Evolutionary conservation across 2,329 filamentous ascomycete genomes (phyloP).

Genomic region (Fusarium sp.): DNA sequence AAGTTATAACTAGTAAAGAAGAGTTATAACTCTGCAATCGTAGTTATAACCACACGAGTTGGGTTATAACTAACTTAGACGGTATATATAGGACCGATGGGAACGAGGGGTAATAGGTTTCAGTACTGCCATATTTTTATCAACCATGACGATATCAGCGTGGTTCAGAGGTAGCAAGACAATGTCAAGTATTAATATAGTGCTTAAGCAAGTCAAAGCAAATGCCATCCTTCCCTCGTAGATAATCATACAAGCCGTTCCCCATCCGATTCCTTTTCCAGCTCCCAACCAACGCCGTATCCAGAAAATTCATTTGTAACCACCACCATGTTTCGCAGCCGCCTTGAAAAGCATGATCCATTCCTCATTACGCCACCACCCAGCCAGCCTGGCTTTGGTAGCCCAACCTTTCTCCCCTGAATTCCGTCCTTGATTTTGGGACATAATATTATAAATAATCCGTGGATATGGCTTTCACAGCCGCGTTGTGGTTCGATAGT

Average conservation of each 20-base stretch:
- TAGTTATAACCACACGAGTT: background rate
- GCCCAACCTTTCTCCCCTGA: background rate
- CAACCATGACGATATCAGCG: background rate
- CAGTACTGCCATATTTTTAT: background rate
- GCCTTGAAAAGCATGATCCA: background rate
- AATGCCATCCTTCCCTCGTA: background rate
- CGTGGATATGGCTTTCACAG: background rate
- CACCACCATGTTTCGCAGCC: constrained; percentile 1
- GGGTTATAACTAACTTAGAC: background rate
- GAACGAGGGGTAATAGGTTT: background rate
- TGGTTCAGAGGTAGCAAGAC: background rate
- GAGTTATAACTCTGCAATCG: background rate
- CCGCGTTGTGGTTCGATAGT: background rate
- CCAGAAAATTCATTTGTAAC: background rate
- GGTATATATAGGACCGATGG: background rate
- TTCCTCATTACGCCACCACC: constrained; percentile 20
- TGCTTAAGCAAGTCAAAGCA: background rate
- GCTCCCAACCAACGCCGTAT: constrained; percentile 7
- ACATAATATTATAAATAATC: background rate
- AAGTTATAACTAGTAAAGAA: background rate
- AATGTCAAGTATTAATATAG: background rate
- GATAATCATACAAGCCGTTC: constrained; percentile 3
- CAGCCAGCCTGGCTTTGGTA: background rate
- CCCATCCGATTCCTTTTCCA: background rate
- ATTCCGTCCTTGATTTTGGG: background rate